A percentile compares a stretch with the other conserved stretches of the same genome.
Evolutionary conservation across 805 yeast genomes (phyloP).

Genomic region (Yamadazyma insecticola): DNA sequence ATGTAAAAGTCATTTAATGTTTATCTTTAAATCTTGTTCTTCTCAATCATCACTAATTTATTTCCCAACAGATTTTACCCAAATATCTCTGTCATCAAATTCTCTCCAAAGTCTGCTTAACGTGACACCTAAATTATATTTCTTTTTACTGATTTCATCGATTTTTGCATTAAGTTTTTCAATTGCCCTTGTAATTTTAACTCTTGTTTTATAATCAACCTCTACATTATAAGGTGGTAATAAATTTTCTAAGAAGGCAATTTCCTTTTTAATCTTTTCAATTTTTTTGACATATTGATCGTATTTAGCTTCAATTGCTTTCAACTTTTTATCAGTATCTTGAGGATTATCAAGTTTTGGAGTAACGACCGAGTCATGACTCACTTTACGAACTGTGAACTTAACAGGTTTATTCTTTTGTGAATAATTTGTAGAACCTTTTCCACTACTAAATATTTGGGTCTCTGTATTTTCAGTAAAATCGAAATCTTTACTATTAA

Average conservation of each 20-base stretch:
- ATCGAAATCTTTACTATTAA: background rate
- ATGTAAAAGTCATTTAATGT: no score
- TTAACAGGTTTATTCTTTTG: constrained; percentile 9
- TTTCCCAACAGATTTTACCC: constrained; percentile 27
- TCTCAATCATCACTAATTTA: no score
- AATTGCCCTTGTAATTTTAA: constrained; percentile 36
- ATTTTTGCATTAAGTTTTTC: constrained; percentile 34
- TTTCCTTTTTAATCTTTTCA: constrained; percentile 37
- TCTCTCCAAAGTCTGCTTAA: constrained; percentile 41
- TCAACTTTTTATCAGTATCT: no score
- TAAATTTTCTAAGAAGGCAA: constrained; percentile 30
- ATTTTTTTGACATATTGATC: constrained; percentile 28
- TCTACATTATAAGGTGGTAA: constrained; percentile 43
- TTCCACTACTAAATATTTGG: background rate
- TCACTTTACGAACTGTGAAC: constrained; percentile 31
- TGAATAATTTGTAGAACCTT: background rate
- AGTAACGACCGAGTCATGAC: constrained; percentile 22
- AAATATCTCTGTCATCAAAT: constrained; percentile 37
- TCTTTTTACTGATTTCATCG: constrained; percentile 39
- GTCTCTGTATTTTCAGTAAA: background rate
- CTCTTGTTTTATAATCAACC: constrained; percentile 37
- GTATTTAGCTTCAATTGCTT: no score
- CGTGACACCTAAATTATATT: constrained; percentile 37
- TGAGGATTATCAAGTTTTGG: no score
- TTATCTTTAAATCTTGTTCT: no score